Base-by-base conservation (phyloP, 2,329 filamentous ascomycete species). In the Tolypocladium ophioglossoides region DNA sequence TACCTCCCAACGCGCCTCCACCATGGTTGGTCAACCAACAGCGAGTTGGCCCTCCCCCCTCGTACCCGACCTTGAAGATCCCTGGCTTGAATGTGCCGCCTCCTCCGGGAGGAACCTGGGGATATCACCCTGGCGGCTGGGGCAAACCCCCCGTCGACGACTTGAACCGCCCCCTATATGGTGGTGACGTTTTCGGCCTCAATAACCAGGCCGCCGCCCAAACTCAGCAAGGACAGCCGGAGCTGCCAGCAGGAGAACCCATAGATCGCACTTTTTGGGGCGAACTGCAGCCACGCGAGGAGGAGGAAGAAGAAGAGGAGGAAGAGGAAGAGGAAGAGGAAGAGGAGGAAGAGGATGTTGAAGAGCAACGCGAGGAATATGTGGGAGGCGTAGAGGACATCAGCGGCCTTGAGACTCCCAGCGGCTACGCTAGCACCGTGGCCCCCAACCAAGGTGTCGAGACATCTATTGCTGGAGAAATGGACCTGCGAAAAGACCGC, bases 11-110 rank as follows among this genome's bases (percentile, higher is more conserved):
- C 51, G 91, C 91, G 30, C 92, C 94, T 9, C 92, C 94, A 27
- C 94, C 94, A 41, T 99, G 94, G 94, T 80, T 99, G 57, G 92
- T 99, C 68, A 96, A 96, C 70, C 90, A 95, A 71, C 94, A 99
- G 71, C 85, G 92, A 62, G 89, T 91, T 64, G 94, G 94, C 0
- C 91, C 91, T 27, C 92, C 94, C 1, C 91, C 92, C 7, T 95
- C 91, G 10, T 99, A 99, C 68, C 91, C 94, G 24, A 89, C 89
- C n/a, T 78, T 97, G 52, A 95, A 94, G 68, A 91, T 99, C 56
- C 88, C 94, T 10, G 94, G 94, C 47, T 80, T 99, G 49, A 99
- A 97, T 68, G 91, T 92, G 1, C 91, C 94, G 5, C 89, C 92
- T 12, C 94, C 94, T 2, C 79, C 89, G 1, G 92, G 92, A 50